A percentile compares a stretch with the other conserved stretches of the same genome.
Evolutionary conservation across 1,284 basidiomycete species (phyloP).

Genomic region (Irpex lacteus): DNA sequence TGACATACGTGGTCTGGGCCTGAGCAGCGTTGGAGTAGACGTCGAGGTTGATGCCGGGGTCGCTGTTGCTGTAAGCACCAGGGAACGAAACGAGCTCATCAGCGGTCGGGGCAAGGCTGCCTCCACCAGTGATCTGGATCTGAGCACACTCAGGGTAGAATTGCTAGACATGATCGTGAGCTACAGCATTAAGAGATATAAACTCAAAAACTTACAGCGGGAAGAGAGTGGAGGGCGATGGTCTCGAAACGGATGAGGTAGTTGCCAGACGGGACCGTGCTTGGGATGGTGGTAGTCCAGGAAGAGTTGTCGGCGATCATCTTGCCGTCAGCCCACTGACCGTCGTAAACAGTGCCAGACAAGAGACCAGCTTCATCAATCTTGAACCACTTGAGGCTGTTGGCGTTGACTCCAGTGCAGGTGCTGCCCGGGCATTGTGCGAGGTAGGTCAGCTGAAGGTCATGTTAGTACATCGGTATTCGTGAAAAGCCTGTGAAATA

Average conservation of each 20-base stretch:
- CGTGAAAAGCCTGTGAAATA: background rate
- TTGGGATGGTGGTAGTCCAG: conserved; percentile 56
- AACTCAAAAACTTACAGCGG: conserved; percentile 37
- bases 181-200: background rate
- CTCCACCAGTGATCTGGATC: conserved; percentile 45
- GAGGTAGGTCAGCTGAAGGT: conserved; percentile 44
- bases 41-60: conserved; percentile 43
- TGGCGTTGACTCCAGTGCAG: conserved; percentile 45
- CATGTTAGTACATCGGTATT: background rate
- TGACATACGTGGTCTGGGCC: conserved; percentile 38
- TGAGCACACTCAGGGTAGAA: conserved; percentile 59
- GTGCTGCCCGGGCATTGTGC: conserved; percentile 47
- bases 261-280: conserved; percentile 46
- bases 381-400: conserved; percentile 51
- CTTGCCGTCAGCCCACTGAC: conserved; percentile 47
- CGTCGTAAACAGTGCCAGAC: conserved; percentile 44
- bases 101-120: conserved; percentile 40
- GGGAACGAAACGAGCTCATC: conserved; percentile 49
- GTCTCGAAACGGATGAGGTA: conserved; percentile 58
- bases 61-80: conserved; percentile 42
- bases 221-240: conserved; percentile 56
- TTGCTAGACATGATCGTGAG: conserved; percentile 32
- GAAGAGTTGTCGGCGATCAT: conserved; percentile 53
- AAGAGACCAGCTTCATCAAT: conserved; percentile 54
- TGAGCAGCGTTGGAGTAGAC: conserved; percentile 42